phyloP scores from a whole-genome alignment of 305 asterid genomes.

The Fraxinus greggii region DNA sequence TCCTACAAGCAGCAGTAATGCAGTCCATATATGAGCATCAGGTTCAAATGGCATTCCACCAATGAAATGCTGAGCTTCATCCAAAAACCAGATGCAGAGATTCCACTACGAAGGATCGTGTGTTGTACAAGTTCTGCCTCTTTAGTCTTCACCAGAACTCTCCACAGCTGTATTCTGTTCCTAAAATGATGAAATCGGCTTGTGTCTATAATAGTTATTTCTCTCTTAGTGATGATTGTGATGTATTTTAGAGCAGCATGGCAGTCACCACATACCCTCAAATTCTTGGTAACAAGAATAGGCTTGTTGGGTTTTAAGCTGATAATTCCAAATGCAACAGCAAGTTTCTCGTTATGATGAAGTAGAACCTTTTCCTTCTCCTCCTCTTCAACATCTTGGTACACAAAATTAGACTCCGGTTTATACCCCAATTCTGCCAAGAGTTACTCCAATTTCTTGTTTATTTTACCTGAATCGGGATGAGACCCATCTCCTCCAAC shows the following conservation, averaged over 20 bases:
- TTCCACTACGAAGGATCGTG: background rate
- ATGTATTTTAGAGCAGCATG: slow-evolving; percentile 57
- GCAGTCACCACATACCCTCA: slow-evolving; percentile 82
- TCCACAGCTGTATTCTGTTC: slow-evolving; percentile 60
- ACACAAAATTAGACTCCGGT: slow-evolving; percentile 60
- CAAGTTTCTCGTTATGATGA: slow-evolving; percentile 79
- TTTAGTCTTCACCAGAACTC: slow-evolving; percentile 60
- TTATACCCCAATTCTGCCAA: slow-evolving; percentile 48
- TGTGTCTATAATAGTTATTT: slow-evolving; percentile 64
- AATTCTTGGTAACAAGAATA: slow-evolving; percentile 67
- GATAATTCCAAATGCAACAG: slow-evolving; percentile 72
- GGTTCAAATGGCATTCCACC: slow-evolving; percentile 64
- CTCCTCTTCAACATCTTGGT: slow-evolving; percentile 79
- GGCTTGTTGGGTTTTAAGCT: slow-evolving; percentile 40
- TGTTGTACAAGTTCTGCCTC: background rate
- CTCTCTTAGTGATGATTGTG: slow-evolving; percentile 49
- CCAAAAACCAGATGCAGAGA: slow-evolving; percentile 17
- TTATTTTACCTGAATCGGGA: slow-evolving; percentile 42
- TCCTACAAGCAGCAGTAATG: slow-evolving; percentile 68
- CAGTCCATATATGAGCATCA: slow-evolving; percentile 63
- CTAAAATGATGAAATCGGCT: slow-evolving; percentile 72
- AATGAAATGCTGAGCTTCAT: slow-evolving; percentile 56
- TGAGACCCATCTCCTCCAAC: too few species aligned
- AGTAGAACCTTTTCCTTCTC: slow-evolving; percentile 69
- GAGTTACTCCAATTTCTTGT: slow-evolving; percentile 50